Conservation (phyloP, 164 flowering plant species). For the Stephania japonica region DNA sequence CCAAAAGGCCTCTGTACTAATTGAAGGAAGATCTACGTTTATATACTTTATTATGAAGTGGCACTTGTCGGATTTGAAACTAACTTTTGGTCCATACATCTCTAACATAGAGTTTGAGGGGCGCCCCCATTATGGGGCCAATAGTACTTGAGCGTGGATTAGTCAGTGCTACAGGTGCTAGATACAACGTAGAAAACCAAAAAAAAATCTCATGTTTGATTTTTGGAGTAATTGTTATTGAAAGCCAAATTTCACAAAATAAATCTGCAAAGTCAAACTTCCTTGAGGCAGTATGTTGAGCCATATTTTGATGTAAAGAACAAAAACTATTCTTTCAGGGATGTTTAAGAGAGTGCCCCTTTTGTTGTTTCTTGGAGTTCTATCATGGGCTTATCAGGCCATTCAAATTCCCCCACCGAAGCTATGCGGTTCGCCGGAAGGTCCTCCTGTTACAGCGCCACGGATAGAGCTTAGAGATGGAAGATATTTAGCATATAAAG, state of each 20-base stretch:
- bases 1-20: too few species aligned
- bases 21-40: too few species aligned
- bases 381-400: constrained; percentile 39
- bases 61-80: too few species aligned
- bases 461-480: constrained; percentile 57
- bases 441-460: constrained; percentile 48
- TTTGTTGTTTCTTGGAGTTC: constrained; percentile 26
- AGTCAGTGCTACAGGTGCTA: too few species aligned
- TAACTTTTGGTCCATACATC: too few species aligned
- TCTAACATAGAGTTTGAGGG: too few species aligned
- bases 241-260: neutral
- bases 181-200: too few species aligned
- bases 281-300: too few species aligned
- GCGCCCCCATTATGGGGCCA: too few species aligned
- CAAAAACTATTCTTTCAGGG: constrained; percentile 12
- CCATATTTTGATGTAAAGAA: too few species aligned
- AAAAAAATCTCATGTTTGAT: neutral
- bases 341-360: constrained; percentile 28
- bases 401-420: constrained; percentile 41
- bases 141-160: too few species aligned
- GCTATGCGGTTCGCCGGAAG: constrained; percentile 42
- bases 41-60: too few species aligned
- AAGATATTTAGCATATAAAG: constrained; percentile 51
- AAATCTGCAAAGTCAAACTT: neutral
- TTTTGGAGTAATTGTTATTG: neutral